These are phyloP conservation scores for Acer negundo DNA, from an alignment of 345 rosid species.

Conservation along the genomic window DNA sequence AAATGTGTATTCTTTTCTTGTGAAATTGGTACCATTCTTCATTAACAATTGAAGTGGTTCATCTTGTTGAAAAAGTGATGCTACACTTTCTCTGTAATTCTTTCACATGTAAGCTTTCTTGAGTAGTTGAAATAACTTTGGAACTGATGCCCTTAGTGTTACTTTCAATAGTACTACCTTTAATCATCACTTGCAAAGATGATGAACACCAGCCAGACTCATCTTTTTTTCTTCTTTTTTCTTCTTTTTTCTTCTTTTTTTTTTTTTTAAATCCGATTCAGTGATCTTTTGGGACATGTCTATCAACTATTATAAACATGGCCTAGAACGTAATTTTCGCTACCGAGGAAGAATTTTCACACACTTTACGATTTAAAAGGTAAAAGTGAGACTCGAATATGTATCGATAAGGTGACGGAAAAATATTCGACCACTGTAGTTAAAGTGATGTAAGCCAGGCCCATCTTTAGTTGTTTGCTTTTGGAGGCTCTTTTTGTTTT, in stretches of 20 bases:
- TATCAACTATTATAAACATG: too few species aligned
- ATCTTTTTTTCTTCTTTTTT: too few species aligned
- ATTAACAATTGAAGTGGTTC: neutral
- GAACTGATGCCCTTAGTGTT: neutral
- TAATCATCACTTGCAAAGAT: slow-evolving; percentile 13
- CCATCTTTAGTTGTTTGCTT: slow-evolving; percentile 7
- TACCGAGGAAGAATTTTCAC: too few species aligned
- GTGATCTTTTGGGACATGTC: too few species aligned
- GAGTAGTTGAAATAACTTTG: neutral
- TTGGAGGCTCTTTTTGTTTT: neutral
- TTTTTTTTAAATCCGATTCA: too few species aligned
- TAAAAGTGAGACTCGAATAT: too few species aligned
- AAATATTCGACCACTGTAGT: too few species aligned
- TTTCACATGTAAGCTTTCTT: neutral
- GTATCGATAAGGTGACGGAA: too few species aligned
- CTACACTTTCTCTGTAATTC: neutral
- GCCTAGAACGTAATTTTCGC: too few species aligned
- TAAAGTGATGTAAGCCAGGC: too few species aligned
- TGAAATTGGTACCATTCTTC: neutral
- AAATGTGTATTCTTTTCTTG: neutral
- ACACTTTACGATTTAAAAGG: too few species aligned
- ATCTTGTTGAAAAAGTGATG: neutral
- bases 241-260: too few species aligned
- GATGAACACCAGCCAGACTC: neutral
- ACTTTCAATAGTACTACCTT: neutral